These are phyloP conservation scores for Pyrenochaeta sp. DNA, from an alignment of 2,329 filamentous ascomycete genomes.

Conservation along the genomic window DNA sequence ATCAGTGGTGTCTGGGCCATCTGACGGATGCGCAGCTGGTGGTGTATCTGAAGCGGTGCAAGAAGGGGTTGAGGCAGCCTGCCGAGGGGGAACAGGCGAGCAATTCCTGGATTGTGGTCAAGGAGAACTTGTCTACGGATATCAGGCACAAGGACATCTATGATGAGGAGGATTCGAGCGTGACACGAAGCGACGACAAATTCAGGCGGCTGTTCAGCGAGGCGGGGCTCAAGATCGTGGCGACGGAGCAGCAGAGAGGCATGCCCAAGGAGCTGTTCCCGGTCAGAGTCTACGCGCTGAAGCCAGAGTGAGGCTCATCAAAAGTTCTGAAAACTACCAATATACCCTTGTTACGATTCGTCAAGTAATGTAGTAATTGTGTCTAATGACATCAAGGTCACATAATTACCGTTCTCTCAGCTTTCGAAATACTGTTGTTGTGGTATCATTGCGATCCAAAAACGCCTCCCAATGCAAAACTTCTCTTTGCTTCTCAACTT, in stretches of 20 bases:
- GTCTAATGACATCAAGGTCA: too few relatives aligned
- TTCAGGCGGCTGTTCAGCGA: constrained; percentile 73
- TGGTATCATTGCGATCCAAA: constrained; percentile 4
- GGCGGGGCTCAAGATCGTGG: constrained; percentile 68
- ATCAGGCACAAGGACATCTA: constrained; percentile 68
- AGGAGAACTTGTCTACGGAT: constrained; percentile 76
- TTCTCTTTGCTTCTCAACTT: constrained; percentile 4
- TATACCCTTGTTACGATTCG: background rate
- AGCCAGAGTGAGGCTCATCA: constrained; percentile 51
- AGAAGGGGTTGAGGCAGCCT: constrained; percentile 51
- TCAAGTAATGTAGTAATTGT: too few relatives aligned
- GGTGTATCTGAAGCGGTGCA: constrained; percentile 70
- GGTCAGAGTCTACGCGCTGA: constrained; percentile 80
- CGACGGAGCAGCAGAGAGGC: constrained; percentile 57
- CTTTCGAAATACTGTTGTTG: background rate
- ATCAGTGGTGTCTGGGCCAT: constrained; percentile 89
- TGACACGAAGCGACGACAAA: constrained; percentile 78
- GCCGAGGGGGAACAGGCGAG: constrained; percentile 42
- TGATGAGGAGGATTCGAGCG: constrained; percentile 77
- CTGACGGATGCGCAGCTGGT: constrained; percentile 77
- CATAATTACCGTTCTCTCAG: too few relatives aligned
- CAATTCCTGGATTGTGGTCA: constrained; percentile 70
- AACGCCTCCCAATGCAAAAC: constrained; percentile 7
- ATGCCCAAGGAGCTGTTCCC: constrained; percentile 74
- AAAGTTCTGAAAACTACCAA: constrained; percentile 1